Evolutionary conservation across 306 rosid genomes (phyloP).

Genomic region (Abrus pulchellus): DNA sequence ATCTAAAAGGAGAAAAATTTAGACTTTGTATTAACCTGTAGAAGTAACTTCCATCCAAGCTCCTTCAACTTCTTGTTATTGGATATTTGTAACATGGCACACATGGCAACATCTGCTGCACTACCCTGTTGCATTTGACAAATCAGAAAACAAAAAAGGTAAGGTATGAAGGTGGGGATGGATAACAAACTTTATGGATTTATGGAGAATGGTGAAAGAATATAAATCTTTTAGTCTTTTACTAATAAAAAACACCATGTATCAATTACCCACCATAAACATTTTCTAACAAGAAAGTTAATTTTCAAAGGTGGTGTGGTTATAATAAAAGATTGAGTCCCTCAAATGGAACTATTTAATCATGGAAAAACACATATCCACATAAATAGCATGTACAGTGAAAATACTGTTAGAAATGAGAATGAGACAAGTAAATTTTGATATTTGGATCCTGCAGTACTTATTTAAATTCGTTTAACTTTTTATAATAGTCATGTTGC

Average conservation of each 20-base stretch:
- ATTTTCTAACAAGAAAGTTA: background rate
- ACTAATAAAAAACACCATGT: background rate
- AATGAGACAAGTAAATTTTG: background rate
- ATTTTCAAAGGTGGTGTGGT: background rate
- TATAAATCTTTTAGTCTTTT: background rate
- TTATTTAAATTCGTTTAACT: background rate
- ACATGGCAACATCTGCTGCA: constrained; percentile 99
- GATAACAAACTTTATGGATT: constrained; percentile 13
- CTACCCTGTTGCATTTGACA: constrained; percentile 80
- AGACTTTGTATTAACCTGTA: constrained; percentile 70
- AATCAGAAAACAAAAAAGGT: constrained; percentile 22
- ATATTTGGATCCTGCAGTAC: background rate
- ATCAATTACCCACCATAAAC: constrained; percentile 4
- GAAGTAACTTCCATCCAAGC: constrained; percentile 96
- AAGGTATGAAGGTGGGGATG: constrained; percentile 21
- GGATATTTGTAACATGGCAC: constrained; percentile 95
- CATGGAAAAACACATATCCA: background rate
- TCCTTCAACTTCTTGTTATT: constrained; percentile 69
- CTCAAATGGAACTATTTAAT: background rate
- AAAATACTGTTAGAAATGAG: background rate
- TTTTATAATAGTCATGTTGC: no score
- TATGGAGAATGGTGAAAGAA: background rate
- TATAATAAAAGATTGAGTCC: background rate
- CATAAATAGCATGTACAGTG: no score
- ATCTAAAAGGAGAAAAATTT: constrained; percentile 21